These are phyloP conservation scores for Dalbergia cochinchinensis DNA, from an alignment of 306 rosid species.

Conservation along the genomic window DNA sequence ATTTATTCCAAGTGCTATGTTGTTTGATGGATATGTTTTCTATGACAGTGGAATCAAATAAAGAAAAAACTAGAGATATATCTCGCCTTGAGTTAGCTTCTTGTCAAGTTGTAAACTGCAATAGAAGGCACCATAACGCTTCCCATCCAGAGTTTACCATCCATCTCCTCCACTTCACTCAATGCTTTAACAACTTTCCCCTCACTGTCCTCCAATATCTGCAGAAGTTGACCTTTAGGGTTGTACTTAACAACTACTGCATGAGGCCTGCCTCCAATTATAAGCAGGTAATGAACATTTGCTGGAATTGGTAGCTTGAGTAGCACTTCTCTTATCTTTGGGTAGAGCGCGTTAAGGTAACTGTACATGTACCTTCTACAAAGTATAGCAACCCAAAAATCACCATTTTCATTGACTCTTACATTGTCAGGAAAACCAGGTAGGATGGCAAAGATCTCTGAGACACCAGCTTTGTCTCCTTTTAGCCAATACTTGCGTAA, in stretches of 20 bases:
- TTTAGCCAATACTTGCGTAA: conserved; percentile 73
- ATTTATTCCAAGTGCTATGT: neutral
- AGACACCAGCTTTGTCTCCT: conserved; percentile 79
- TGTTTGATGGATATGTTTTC: neutral
- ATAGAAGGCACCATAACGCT: conserved; percentile 79
- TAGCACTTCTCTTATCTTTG: conserved; percentile 61
- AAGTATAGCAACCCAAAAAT: conserved; percentile 82
- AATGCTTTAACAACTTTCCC: conserved; percentile 78
- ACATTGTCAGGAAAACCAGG: conserved; percentile 85
- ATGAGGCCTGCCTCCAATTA: conserved; percentile 62
- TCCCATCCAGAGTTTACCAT: conserved; percentile 90
- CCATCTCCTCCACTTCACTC: conserved; percentile 88
- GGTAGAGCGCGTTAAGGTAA: conserved; percentile 56
- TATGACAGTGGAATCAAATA: conserved; percentile 10
- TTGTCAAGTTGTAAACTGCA: conserved; percentile 73
- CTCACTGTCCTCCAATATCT: conserved; percentile 71
- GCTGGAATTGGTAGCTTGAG: conserved; percentile 76
- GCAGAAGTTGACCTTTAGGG: conserved; percentile 76
- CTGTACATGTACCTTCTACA: conserved; percentile 54
- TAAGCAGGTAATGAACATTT: conserved; percentile 61
- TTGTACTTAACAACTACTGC: conserved; percentile 71
- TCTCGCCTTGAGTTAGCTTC: conserved; percentile 17
- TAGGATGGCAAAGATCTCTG: conserved; percentile 69
- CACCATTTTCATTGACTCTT: conserved; percentile 73
- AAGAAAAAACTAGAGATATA: neutral